Evolutionary conservation across 108 stramenopile genomes (phyloP).

Genomic region (Nitzschia putrida): DNA sequence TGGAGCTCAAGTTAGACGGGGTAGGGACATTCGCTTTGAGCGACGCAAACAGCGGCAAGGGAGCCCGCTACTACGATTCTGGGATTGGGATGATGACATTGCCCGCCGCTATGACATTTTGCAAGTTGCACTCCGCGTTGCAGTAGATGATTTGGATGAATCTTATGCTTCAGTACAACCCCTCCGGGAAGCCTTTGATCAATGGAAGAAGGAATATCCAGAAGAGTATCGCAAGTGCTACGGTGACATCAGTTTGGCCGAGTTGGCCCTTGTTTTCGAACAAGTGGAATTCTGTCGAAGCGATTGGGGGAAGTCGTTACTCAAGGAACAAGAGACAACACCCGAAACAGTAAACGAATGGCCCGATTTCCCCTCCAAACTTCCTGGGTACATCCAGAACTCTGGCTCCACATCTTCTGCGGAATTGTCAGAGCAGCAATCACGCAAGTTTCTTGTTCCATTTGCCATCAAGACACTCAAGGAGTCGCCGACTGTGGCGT

Average conservation of each 20-base stretch:
- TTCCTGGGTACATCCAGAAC: too few relatives aligned
- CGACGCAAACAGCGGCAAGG: conserved; percentile 20
- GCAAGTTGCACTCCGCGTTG: conserved; percentile 55
- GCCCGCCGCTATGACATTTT: conserved; percentile 40
- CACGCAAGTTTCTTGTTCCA: conserved; percentile 17
- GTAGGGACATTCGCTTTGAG: conserved; percentile 52
- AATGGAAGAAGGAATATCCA: conserved; percentile 56
- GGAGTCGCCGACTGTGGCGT: background rate
- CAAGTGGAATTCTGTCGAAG: conserved; percentile 55
- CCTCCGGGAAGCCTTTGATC: conserved; percentile 47
- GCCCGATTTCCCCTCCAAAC: background rate
- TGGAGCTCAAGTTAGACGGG: conserved; percentile 54
- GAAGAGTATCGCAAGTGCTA: conserved; percentile 74
- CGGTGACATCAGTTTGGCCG: conserved; percentile 69
- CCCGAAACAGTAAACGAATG: background rate
- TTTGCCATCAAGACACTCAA: background rate
- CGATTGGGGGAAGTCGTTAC: background rate
- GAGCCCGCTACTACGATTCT: background rate
- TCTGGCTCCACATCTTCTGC: too few relatives aligned
- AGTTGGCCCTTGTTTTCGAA: conserved; percentile 59
- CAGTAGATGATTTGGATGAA: conserved; percentile 62
- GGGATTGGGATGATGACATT: conserved; percentile 24
- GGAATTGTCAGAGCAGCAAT: background rate
- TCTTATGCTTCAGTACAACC: conserved; percentile 51
- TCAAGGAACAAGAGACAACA: background rate